A percentile compares a stretch with the other conserved stretches of the same genome.
These are phyloP conservation scores for Rossbeevera mucosa DNA, from an alignment of 768 basidiomycete species.

Conservation along the genomic window DNA sequence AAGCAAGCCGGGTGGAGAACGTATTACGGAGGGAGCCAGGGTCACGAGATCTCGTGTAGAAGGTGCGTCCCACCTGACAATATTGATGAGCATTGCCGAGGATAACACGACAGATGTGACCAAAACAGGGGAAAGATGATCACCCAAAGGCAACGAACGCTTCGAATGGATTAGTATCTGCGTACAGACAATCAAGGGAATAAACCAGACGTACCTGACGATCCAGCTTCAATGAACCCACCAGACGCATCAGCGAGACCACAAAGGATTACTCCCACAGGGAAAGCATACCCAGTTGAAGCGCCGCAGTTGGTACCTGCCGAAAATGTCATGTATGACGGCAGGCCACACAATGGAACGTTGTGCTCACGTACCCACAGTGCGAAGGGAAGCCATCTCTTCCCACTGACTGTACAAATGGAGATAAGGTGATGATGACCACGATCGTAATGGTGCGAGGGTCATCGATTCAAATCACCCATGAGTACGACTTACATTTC, in stretches of 20 bases:
- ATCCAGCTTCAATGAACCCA: conserved; percentile 7
- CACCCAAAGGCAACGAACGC: conserved; percentile 14
- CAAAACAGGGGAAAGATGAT: not conserved
- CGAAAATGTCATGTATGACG: conserved; percentile 3
- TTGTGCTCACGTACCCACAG: conserved; percentile 12
- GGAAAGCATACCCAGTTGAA: conserved; percentile 13
- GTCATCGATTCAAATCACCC: no score
- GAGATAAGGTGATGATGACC: not conserved
- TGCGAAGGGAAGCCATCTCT: conserved; percentile 9
- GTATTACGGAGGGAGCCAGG: conserved; percentile 4
- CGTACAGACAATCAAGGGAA: not conserved
- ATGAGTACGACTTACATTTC: conserved; percentile 12
- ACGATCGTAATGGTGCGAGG: not conserved
- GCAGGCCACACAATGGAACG: not conserved
- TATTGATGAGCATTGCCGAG: not conserved
- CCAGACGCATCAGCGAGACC: not conserved
- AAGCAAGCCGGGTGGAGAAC: not conserved
- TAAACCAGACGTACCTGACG: conserved; percentile 5
- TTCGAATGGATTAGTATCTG: conserved; percentile 1
- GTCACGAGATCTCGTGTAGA: conserved; percentile 11
- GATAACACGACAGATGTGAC: not conserved
- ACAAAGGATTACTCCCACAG: not conserved
- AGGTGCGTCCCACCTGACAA: conserved; percentile 10
- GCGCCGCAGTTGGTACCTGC: conserved; percentile 14
- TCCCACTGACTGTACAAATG: conserved; percentile 11